Evolutionary conservation across 805 yeast species (phyloP).

Genomic region (Saccharomycopsis olivae): DNA sequence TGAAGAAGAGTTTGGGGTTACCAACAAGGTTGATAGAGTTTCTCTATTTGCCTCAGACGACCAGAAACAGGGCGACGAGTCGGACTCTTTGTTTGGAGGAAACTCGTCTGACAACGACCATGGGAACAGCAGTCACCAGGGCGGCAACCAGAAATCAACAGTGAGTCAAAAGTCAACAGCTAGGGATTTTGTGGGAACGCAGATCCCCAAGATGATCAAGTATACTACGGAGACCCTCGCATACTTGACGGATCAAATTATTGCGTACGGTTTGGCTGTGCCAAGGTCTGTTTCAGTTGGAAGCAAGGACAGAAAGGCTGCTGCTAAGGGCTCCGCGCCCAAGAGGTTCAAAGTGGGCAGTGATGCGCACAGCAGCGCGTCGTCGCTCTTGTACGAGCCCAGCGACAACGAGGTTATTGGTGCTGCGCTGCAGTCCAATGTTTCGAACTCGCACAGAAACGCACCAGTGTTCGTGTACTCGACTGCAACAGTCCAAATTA

Average conservation of each 20-base stretch:
- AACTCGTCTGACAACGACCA: neutral
- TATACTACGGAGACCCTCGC: conserved; percentile 30
- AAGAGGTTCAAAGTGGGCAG: neutral
- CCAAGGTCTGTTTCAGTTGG: conserved; percentile 36
- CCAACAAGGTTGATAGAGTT: conserved; percentile 16
- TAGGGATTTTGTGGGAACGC: neutral
- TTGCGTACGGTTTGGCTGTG: conserved; percentile 48
- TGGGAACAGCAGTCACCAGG: too few species aligned
- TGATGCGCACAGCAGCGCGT: neutral
- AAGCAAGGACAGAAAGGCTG: conserved; percentile 18
- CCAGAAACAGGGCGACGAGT: conserved; percentile 21
- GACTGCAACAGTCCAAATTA: conserved; percentile 5
- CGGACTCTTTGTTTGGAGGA: neutral
- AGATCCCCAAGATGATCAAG: conserved; percentile 20
- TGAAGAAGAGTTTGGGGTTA: conserved; percentile 44
- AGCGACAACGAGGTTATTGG: neutral
- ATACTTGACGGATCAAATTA: conserved; percentile 40
- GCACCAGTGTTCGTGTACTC: neutral
- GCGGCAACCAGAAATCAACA: neutral
- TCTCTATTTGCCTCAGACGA: conserved; percentile 7
- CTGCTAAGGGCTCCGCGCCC: neutral
- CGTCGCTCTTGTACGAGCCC: neutral
- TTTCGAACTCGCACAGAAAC: neutral
- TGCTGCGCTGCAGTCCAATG: neutral
- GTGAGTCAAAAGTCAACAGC: conserved; percentile 2